Base-by-base conservation (phyloP, 2,329 filamentous ascomycete genomes). In the Orbilia oligospora region DNA sequence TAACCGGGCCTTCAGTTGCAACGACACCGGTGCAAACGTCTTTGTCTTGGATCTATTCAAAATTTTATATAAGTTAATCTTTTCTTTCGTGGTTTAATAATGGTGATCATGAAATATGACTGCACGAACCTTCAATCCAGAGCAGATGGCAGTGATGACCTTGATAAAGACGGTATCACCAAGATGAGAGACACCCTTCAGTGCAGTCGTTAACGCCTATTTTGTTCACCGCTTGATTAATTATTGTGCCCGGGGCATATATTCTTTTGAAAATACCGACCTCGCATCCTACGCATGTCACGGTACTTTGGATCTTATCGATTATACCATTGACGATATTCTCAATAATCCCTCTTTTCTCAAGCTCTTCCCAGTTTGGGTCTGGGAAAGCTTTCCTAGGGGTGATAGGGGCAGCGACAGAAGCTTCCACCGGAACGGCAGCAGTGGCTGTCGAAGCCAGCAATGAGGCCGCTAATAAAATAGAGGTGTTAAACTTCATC, bases 21-120 rank as follows among this genome's bases (percentile, higher is more conserved):
- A 79, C 70, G 49, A 79, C 68, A 8, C 75, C 75, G 1, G 75
- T 65, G 55, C 75, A 79, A 2, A 79, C 75, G 27, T 79, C 75
- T 3, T 36, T 61, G 27, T 79, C 75, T 36, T 79, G 63, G 22
- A 79, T 55, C 71, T 75, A 38, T 41, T n/a, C 5, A 3, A 38
- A 14, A 9, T 64, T 20, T 9, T 27, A 5, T 4, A 24, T 33
- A 27, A 63, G 18, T 30, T 55, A 16, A 16, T 18, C 3, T 51
- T 18, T 18, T 18, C 56, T 33, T 22, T 44, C 24, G 38, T 58
- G 51, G 16, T 53, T n/a, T 33, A 18, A 8, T 16, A 55, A 22
- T 51, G 18, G n/a, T 20, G 12, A 27, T 8, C 51, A 24, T 14
- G 16, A 14, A 24, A 16, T 30, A 18, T 5, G 16, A 16, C 38